Evolutionary conservation across 768 basidiomycete species (phyloP), one percentile per base, ranked within the genome.

Genomic region (Rhizopogon roseolus): DNA sequence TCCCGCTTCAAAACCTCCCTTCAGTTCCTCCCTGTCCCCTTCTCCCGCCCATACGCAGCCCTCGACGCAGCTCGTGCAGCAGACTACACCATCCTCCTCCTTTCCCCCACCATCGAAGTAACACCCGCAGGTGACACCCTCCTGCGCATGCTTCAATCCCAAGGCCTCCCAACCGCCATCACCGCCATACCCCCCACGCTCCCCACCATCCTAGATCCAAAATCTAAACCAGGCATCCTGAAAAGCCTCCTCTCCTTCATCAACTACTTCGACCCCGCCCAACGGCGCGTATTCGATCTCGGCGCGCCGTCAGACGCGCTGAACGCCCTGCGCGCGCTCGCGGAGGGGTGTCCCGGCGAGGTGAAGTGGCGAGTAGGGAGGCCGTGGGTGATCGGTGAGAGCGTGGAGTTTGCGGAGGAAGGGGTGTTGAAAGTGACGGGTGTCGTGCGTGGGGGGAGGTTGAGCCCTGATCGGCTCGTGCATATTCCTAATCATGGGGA

Each of bases 221-320:
- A 93, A 71, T 72, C 81, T 32, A 82, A 82, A 29, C 62, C 81
- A 1, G 81, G 81, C 16, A 79, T 93, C 44, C 72, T 92, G 52
- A 94, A 92, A 72, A 97, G 93, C 1, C 77, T 98, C 5, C 79
- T 96, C 8, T 97, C 94, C 9, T 99, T 98, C 75, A 85, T 95
- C 54, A 86, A 87, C 58, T 98, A 98, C 71, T 99, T 98, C 69
- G 90, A 91, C 55, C 96, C 96, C 2, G 76, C 80, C 22, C 88
- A 94, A 62, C 72, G 78, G 7, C 79, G 86, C 34, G 77, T 98
- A 0, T 89, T 85, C 63, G 92, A 94, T 69, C 69, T 93, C 43
- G 76, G 82, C 51, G 68, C 71, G 1, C 62, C 76, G 22, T 76
- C 87, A 5, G 93, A 96, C 61, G 72, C 80, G 9, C 66, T 90